Percentiles rank a stretch among this genome's conserved stretches.
These are phyloP conservation scores for Phytopythium montanum DNA, from an alignment of 352 stramenopile species.

Conservation along the genomic window DNA sequence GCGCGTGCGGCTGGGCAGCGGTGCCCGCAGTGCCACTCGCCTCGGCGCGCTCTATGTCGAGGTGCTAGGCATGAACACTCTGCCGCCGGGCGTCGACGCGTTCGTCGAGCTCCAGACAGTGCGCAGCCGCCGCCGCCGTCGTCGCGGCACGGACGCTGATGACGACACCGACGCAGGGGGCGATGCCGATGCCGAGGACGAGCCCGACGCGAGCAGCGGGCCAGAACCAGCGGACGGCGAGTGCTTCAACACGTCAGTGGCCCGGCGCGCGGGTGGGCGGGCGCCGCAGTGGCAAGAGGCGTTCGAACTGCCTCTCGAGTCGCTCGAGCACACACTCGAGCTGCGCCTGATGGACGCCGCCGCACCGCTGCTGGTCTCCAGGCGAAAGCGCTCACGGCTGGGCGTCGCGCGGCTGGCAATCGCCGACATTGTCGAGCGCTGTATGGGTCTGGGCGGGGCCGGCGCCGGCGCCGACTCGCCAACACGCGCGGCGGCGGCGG, in stretches of 20 bases:
- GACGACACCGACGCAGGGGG: not conserved
- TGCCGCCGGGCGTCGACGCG: constrained; percentile 47
- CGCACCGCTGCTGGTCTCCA: constrained; percentile 11
- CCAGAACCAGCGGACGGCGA: constrained; percentile 2
- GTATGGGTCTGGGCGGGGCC: not conserved
- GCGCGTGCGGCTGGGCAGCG: constrained; percentile 8
- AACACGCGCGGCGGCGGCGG: not conserved
- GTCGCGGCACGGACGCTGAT: not conserved
- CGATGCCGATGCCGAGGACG: not conserved
- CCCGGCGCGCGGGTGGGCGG: constrained; percentile 42
- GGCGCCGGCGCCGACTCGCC: constrained; percentile 9
- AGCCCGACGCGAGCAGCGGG: not conserved
- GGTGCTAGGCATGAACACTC: constrained; percentile 57
- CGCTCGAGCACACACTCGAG: constrained; percentile 45
- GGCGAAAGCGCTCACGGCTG: constrained; percentile 40
- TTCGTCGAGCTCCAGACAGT: constrained; percentile 15
- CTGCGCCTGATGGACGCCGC: constrained; percentile 58
- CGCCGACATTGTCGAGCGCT: constrained; percentile 44
- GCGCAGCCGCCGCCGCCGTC: not conserved
- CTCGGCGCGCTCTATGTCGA: constrained; percentile 53
- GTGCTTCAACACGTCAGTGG: constrained; percentile 48
- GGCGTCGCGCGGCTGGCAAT: constrained; percentile 38
- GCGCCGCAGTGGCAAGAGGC: constrained; percentile 57
- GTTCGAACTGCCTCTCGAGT: constrained; percentile 47
- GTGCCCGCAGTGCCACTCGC: not conserved